Evolutionary conservation across 345 rosid genomes (phyloP).

Genomic region (Xanthoceras sorbifolium): DNA sequence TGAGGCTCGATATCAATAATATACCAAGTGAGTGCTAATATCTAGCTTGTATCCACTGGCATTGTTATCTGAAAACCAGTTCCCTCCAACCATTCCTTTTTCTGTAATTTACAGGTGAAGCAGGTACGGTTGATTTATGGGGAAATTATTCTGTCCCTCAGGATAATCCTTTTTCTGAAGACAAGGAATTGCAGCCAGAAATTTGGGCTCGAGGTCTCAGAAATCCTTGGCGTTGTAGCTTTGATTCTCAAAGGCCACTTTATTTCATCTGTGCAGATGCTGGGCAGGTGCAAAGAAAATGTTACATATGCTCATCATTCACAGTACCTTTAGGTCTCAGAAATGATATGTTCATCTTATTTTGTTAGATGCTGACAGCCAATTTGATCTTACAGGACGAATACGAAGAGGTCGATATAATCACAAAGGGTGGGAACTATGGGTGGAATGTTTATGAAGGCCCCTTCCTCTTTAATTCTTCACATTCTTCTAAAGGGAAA

Average conservation of each 20-base stretch:
- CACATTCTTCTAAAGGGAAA: conserved; percentile 39
- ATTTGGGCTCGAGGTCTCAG: conserved; percentile 66
- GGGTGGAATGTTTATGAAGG: conserved; percentile 62
- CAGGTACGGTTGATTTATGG: conserved; percentile 58
- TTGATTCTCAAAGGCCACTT: conserved; percentile 65
- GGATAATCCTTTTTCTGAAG: conserved; percentile 65
- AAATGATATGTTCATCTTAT: background rate
- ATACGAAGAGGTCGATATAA: conserved; percentile 57
- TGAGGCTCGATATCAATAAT: conserved; percentile 82
- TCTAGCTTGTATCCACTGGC: background rate
- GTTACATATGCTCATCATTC: background rate
- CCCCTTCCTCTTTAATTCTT: conserved; percentile 28
- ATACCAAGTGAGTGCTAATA: conserved; percentile 64
- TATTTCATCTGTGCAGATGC: conserved; percentile 76
- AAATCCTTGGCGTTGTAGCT: conserved; percentile 85
- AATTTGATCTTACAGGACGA: conserved; percentile 32
- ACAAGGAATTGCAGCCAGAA: conserved; percentile 52
- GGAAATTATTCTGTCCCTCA: conserved; percentile 75
- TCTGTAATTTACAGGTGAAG: conserved; percentile 35
- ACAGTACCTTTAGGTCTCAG: background rate
- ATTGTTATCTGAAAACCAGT: background rate
- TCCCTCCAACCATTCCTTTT: conserved; percentile 2
- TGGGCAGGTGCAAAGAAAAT: conserved; percentile 59
- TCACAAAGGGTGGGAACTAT: conserved; percentile 59
- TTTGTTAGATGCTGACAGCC: background rate